phyloP scores from a whole-genome alignment of 768 basidiomycete species.

The Lactarius vividus region DNA sequence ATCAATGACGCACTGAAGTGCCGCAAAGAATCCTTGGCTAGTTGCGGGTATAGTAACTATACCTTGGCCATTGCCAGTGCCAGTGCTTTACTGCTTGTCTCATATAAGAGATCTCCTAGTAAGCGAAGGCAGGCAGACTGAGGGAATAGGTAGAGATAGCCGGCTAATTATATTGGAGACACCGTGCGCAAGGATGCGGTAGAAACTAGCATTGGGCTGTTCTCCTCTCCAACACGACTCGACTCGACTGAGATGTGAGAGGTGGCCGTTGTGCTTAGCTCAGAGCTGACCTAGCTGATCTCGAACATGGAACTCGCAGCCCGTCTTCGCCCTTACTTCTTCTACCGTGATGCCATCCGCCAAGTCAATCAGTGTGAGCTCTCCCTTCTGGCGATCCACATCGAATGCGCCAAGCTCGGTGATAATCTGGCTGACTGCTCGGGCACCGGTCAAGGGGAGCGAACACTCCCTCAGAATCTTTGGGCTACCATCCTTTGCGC shows the following conservation, averaged over 20 bases:
- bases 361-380: constrained; percentile 72
- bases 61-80: no score
- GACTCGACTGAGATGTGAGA: no score
- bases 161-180: no score
- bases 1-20: no score
- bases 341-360: constrained; percentile 83
- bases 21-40: no score
- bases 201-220: no score
- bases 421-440: constrained; percentile 86
- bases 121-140: no score
- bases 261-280: constrained; percentile 19
- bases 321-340: constrained; percentile 85
- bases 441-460: constrained; percentile 86
- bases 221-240: not conserved
- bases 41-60: no score
- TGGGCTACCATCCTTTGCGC: constrained; percentile 82
- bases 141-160: no score
- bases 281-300: constrained; percentile 47
- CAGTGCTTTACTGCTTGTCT: no score
- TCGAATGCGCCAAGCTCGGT: constrained; percentile 91
- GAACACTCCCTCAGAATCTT: constrained; percentile 83
- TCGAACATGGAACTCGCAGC: constrained; percentile 70
- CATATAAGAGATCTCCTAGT: no score
- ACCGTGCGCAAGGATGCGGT: no score
- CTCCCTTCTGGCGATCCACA: constrained; percentile 73